Evolutionary conservation across 768 basidiomycete genomes (phyloP).

Genomic region (Ramaria rubella): DNA sequence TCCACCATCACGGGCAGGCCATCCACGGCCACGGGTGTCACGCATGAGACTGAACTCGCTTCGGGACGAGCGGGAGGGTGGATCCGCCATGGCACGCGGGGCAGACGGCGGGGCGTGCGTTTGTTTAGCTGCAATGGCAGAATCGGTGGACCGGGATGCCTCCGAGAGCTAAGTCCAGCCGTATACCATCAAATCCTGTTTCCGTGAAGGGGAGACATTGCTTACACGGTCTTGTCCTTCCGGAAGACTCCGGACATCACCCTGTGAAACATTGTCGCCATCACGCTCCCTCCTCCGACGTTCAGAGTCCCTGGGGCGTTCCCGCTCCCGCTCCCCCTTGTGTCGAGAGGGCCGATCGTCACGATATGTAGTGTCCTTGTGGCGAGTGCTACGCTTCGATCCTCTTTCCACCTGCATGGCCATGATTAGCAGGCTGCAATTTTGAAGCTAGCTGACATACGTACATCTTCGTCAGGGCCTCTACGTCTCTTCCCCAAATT

Average conservation of each 20-base stretch:
- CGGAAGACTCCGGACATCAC: conserved; percentile 37
- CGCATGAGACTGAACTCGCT: background rate
- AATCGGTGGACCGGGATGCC: background rate
- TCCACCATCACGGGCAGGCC: conserved; percentile 2
- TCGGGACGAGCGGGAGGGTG: background rate
- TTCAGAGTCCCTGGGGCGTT: conserved; percentile 61
- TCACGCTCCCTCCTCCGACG: conserved; percentile 63
- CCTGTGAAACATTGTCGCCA: conserved; percentile 28
- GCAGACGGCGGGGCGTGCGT: conserved; percentile 48
- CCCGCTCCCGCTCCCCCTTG: conserved; percentile 63
- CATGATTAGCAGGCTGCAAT: background rate
- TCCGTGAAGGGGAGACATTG: background rate
- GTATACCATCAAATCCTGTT: background rate
- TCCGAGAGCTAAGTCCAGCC: background rate
- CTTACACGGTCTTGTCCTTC: background rate
- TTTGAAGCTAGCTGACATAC: conserved; percentile 19
- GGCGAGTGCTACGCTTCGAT: conserved; percentile 76
- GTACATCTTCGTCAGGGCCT: conserved; percentile 65
- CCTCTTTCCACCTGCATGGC: conserved; percentile 55
- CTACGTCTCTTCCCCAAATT: conserved; percentile 67
- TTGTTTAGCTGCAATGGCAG: background rate
- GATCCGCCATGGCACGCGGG: conserved; percentile 58
- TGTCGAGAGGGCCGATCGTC: conserved; percentile 62
- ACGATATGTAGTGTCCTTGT: conserved; percentile 53
- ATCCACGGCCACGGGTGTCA: background rate